Evolutionary conservation across 169 alveolate genomes (phyloP).

Genomic region (Babesia bovis): DNA sequence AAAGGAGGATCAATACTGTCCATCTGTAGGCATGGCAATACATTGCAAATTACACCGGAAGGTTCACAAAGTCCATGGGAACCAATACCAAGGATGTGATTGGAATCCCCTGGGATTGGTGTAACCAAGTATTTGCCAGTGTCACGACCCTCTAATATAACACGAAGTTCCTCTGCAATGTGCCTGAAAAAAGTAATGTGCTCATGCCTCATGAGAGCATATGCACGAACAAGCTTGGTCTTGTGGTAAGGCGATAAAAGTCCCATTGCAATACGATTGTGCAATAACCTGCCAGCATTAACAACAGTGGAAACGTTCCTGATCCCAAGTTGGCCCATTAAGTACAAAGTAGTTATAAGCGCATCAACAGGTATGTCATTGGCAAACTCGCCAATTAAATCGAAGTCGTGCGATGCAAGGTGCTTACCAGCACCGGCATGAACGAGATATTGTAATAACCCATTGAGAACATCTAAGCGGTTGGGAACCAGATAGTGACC

Average conservation of each 20-base stretch:
- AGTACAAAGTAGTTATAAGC: slow-evolving; percentile 32
- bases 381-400: slow-evolving; percentile 28
- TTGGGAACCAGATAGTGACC: slow-evolving; percentile 18
- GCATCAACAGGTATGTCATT: neutral
- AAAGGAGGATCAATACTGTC: neutral
- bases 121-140: slow-evolving; percentile 36
- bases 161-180: slow-evolving; percentile 44
- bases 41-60: slow-evolving; percentile 50
- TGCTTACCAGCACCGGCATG: slow-evolving; percentile 3
- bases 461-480: neutral
- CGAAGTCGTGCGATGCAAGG: slow-evolving; percentile 19
- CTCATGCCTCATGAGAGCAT: slow-evolving; percentile 50
- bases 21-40: slow-evolving; percentile 14
- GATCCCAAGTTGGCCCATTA: slow-evolving; percentile 18
- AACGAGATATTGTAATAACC: slow-evolving; percentile 44
- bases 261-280: slow-evolving; percentile 53
- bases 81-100: slow-evolving; percentile 39
- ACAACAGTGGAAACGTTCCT: slow-evolving; percentile 34
- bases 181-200: slow-evolving; percentile 65
- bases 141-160: slow-evolving; percentile 45
- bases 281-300: slow-evolving; percentile 23
- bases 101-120: neutral
- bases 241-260: slow-evolving; percentile 38
- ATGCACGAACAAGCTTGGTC: slow-evolving; percentile 58
- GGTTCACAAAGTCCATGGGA: slow-evolving; percentile 2